These are phyloP conservation scores for Kwoniella sp. DNA, from an alignment of 768 basidiomycete species.

Conservation along the genomic window DNA sequence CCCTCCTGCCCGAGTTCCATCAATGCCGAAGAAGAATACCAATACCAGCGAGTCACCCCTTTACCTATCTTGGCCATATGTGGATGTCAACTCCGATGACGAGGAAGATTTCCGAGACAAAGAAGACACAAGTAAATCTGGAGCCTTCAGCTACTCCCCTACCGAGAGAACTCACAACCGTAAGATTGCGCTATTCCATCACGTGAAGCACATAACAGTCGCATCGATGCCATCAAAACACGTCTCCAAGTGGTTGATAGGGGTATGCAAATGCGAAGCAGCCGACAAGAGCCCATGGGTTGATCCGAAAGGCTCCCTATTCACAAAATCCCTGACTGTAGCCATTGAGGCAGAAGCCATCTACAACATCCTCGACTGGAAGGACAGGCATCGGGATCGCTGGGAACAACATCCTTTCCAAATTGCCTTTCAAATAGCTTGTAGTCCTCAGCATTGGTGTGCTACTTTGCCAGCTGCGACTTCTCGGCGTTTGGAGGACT, in stretches of 20 bases:
- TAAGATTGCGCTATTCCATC: background rate
- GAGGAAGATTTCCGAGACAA: background rate
- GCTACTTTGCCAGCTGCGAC: too few species aligned
- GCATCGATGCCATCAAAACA: background rate
- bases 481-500: too few species aligned
- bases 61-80: background rate
- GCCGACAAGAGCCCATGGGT: background rate
- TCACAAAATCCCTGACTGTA: too few species aligned
- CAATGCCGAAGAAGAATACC: background rate
- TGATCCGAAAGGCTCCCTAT: too few species aligned
- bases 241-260: constrained; percentile 3
- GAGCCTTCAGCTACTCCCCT: background rate
- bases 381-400: too few species aligned
- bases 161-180: background rate
- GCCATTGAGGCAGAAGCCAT: too few species aligned
- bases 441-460: too few species aligned
- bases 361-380: too few species aligned
- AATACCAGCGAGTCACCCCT: background rate
- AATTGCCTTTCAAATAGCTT: too few species aligned
- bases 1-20: background rate
- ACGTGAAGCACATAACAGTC: constrained; percentile 1
- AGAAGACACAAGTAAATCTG: too few species aligned
- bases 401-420: too few species aligned
- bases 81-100: constrained; percentile 1
- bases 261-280: background rate